phyloP scores from a whole-genome alignment of 768 basidiomycete species.

The Collybiopsis confluens region DNA sequence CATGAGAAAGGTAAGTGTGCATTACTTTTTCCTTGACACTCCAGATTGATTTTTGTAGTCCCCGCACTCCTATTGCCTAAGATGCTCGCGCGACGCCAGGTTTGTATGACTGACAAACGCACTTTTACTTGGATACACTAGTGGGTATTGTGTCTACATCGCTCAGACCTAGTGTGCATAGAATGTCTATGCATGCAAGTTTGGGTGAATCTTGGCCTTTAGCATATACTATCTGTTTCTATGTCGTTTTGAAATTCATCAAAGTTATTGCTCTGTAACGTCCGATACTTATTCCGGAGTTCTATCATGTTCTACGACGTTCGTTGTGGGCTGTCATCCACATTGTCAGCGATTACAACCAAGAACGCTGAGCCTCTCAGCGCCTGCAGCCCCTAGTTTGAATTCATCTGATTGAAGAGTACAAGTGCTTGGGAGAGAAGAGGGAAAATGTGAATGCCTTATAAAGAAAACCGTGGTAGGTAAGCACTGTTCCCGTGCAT shows the following conservation, averaged over 20 bases:
- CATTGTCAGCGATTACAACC: too few relatives aligned
- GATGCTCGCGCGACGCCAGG: background rate
- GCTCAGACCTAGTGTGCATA: background rate
- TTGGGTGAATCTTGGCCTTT: too few relatives aligned
- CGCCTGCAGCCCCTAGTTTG: too few relatives aligned
- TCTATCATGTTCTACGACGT: background rate
- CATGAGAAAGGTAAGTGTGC: background rate
- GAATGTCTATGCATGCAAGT: background rate
- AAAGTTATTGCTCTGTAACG: background rate
- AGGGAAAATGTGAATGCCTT: background rate
- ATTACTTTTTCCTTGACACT: background rate
- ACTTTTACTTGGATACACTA: background rate
- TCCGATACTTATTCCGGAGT: background rate
- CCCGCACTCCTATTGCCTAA: background rate
- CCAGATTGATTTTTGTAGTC: background rate
- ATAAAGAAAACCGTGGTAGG: too few relatives aligned
- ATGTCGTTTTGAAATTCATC: background rate
- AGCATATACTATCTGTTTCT: too few relatives aligned
- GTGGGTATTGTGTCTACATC: background rate
- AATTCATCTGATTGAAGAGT: too few relatives aligned
- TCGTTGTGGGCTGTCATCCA: background rate
- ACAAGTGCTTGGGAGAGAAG: too few relatives aligned
- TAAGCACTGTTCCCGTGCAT: conserved; percentile 1
- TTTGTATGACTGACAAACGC: background rate
- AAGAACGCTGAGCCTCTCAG: too few relatives aligned